Percentiles rank a stretch among this genome's conserved stretches.
These are phyloP conservation scores for Talaromyces marneffei DNA, from an alignment of 2,329 filamentous ascomycete species.

Conservation along the genomic window DNA sequence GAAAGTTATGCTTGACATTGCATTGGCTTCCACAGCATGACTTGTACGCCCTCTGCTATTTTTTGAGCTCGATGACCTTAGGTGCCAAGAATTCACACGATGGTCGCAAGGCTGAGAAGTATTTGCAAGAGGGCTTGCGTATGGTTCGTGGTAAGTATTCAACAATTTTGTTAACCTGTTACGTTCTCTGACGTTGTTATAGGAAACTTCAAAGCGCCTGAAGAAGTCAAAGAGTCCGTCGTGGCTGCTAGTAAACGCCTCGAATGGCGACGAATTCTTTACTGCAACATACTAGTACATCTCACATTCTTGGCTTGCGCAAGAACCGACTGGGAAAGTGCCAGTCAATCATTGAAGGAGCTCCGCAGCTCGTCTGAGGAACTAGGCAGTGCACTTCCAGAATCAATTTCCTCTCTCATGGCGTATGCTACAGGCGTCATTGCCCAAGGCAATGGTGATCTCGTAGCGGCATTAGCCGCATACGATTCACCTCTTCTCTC, in stretches of 20 bases:
- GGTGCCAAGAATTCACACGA: constrained; percentile 52
- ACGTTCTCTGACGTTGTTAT: constrained; percentile 14
- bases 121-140: constrained; percentile 53
- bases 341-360: constrained; percentile 53
- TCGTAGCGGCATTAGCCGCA: constrained; percentile 60
- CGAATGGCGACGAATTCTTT: constrained; percentile 60
- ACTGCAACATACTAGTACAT: constrained; percentile 65
- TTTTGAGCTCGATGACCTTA: constrained; percentile 53
- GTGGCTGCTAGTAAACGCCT: constrained; percentile 54
- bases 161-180: constrained; percentile 17
- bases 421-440: constrained; percentile 71
- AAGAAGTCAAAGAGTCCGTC: constrained; percentile 48
- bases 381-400: constrained; percentile 35
- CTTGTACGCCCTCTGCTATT: constrained; percentile 54
- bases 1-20: constrained; percentile 47
- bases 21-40: constrained; percentile 57
- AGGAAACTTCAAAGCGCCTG: constrained; percentile 34
- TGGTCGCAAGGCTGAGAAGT: constrained; percentile 50
- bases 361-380: constrained; percentile 46
- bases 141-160: constrained; percentile 40
- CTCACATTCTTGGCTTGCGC: constrained; percentile 64
- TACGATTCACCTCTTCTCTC: constrained; percentile 60
- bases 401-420: constrained; percentile 49
- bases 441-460: constrained; percentile 68
- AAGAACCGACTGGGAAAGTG: constrained; percentile 63